phyloP scores from a whole-genome alignment of 1,284 basidiomycete species.

The Apiotrichum akiyoshidainum region DNA sequence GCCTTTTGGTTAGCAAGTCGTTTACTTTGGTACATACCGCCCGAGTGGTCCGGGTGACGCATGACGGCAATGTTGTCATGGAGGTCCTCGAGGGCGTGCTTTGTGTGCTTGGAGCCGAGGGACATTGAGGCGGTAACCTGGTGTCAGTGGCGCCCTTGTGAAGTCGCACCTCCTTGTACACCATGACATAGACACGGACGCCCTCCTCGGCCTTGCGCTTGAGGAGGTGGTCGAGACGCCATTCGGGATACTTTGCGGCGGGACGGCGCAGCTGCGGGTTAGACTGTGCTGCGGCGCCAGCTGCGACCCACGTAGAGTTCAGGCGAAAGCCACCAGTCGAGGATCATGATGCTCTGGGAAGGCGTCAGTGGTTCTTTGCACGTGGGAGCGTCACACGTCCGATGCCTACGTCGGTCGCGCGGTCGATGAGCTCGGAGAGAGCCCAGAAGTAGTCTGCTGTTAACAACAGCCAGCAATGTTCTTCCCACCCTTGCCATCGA shows the following conservation, averaged over 20 bases:
- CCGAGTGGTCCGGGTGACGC: slow-evolving; percentile 85
- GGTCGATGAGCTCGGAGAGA: slow-evolving; percentile 77
- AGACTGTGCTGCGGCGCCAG: slow-evolving; percentile 1
- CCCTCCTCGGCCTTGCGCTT: slow-evolving; percentile 84
- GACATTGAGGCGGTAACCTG: slow-evolving; percentile 84
- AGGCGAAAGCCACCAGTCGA: slow-evolving; percentile 82
- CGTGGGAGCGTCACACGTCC: background rate
- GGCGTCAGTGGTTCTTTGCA: slow-evolving; percentile 7
- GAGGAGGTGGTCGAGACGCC: slow-evolving; percentile 77
- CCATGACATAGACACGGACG: slow-evolving; percentile 80
- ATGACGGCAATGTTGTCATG: slow-evolving; percentile 82
- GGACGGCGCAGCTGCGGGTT: slow-evolving; percentile 69
- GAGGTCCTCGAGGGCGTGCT: slow-evolving; percentile 73
- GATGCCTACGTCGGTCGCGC: slow-evolving; percentile 44
- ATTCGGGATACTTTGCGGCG: slow-evolving; percentile 74
- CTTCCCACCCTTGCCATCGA: slow-evolving; percentile 68
- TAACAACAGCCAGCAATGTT: background rate
- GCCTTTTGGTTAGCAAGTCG: slow-evolving; percentile 17
- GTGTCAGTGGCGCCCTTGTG: background rate
- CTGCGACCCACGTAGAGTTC: slow-evolving; percentile 62
- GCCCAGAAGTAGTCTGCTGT: slow-evolving; percentile 82
- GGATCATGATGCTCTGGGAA: slow-evolving; percentile 62
- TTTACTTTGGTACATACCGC: slow-evolving; percentile 62
- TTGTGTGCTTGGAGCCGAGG: slow-evolving; percentile 80
- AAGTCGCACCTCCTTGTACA: slow-evolving; percentile 72